A percentile compares a stretch with the other conserved stretches of the same genome.
These are phyloP conservation scores for Sequoiadendron giganteum DNA, from an alignment of 75 land plant genomes.

Conservation along the genomic window DNA sequence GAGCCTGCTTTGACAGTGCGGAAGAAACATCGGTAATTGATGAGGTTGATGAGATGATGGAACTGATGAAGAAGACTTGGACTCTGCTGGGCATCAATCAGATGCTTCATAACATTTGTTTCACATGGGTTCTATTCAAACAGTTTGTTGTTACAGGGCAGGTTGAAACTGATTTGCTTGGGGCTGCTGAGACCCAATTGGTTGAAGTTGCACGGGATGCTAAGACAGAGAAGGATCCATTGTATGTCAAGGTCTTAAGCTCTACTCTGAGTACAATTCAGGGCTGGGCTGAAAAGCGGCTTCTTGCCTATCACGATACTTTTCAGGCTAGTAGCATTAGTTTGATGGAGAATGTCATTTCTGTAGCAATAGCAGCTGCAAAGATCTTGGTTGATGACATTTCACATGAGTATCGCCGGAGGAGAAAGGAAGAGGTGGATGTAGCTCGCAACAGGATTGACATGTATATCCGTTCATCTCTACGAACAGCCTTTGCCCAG, in stretches of 20 bases:
- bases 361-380: conserved; percentile 77
- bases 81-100: conserved; percentile 79
- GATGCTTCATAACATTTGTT: conserved; percentile 74
- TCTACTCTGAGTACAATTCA: conserved; percentile 66
- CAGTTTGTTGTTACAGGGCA: conserved; percentile 84
- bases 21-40: conserved; percentile 68
- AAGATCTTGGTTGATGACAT: conserved; percentile 78
- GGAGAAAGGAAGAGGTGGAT: conserved; percentile 71
- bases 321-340: conserved; percentile 64
- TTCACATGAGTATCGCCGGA: conserved; percentile 73
- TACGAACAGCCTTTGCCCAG: conserved; percentile 94
- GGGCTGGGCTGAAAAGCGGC: conserved; percentile 88
- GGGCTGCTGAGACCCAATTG: conserved; percentile 69
- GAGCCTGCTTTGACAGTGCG: conserved; percentile 65
- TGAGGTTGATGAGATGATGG: conserved; percentile 87
- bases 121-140: conserved; percentile 79
- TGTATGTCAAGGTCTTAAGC: conserved; percentile 62
- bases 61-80: conserved; percentile 95
- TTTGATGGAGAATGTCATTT: conserved; percentile 69
- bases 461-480: conserved; percentile 82
- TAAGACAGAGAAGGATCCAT: conserved; percentile 67
- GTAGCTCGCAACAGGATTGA: conserved; percentile 81
- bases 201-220: conserved; percentile 86
- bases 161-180: conserved; percentile 60
- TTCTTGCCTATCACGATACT: conserved; percentile 92